These are phyloP conservation scores for Colletotrichum sp. DNA, from an alignment of 2,329 filamentous ascomycete genomes.

Conservation along the genomic window DNA sequence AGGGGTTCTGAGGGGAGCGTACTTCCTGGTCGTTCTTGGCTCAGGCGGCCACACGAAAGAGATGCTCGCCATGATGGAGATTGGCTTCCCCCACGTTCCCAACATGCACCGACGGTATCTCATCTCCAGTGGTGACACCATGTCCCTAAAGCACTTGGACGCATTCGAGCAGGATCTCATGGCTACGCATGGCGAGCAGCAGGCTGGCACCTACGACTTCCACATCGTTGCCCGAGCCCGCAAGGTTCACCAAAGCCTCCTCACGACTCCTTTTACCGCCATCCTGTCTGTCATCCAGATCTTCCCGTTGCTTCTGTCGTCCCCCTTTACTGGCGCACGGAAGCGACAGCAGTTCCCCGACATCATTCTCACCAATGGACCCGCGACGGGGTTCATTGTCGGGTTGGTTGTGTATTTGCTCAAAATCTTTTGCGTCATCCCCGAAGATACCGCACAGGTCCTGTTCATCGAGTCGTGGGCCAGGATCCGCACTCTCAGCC, in stretches of 20 bases:
- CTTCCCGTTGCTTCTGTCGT: constrained; percentile 56
- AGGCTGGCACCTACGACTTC: constrained; percentile 64
- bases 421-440: constrained; percentile 49
- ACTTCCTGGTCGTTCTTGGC: constrained; percentile 83
- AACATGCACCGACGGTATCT: constrained; percentile 79
- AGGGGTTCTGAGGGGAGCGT: constrained; percentile 34
- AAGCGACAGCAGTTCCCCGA: constrained; percentile 61
- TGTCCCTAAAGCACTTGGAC: constrained; percentile 73
- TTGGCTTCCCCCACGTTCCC: constrained; percentile 55
- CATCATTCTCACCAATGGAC: constrained; percentile 85
- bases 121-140: constrained; percentile 78
- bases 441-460: constrained; percentile 66
- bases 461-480: constrained; percentile 96
- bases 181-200: constrained; percentile 22
- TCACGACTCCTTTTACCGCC: constrained; percentile 73
- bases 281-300: constrained; percentile 70
- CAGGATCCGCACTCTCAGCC: constrained; percentile 78
- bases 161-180: constrained; percentile 42
- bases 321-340: constrained; percentile 26
- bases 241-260: constrained; percentile 79
- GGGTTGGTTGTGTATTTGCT: constrained; percentile 53
- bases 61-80: constrained; percentile 83
- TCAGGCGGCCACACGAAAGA: constrained; percentile 95
- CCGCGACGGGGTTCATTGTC: constrained; percentile 84
- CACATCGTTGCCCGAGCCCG: constrained; percentile 77